Percentiles rank a stretch among this genome's conserved stretches.
Conservation (phyloP, 2,329 filamentous ascomycete genomes). For the Trichoderma breve region DNA sequence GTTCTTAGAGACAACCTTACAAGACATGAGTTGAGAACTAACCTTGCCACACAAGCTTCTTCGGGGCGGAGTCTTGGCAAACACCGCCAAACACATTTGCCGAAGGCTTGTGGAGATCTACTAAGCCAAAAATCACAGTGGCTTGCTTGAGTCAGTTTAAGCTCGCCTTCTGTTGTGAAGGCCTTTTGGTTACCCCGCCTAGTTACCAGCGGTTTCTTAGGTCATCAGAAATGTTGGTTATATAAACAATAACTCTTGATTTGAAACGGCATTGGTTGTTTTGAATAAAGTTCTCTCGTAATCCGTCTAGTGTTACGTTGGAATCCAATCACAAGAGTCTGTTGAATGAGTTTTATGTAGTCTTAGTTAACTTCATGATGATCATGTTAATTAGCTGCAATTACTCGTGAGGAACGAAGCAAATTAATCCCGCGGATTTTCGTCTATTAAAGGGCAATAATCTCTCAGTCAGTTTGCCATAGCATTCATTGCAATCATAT, state of each 20-base stretch:
- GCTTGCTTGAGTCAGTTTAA: neutral
- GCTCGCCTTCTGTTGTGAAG: neutral
- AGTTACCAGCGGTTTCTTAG: neutral
- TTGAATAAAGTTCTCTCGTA: neutral
- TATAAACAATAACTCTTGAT: neutral
- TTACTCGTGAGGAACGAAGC: neutral
- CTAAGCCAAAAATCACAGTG: neutral
- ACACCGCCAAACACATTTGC: neutral
- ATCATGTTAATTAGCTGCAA: neutral
- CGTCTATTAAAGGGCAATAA: neutral
- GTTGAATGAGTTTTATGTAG: neutral
- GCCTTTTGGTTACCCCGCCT: neutral
- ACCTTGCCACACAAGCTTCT: neutral
- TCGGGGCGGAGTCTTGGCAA: constrained; percentile 2
- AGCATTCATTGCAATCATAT: neutral
- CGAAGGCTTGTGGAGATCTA: neutral
- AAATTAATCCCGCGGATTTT: neutral
- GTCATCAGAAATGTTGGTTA: neutral
- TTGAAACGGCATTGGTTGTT: neutral
- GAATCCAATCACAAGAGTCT: neutral
- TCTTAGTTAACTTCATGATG: neutral
- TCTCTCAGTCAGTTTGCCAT: neutral
- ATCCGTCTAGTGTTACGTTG: neutral
- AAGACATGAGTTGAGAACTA: neutral
- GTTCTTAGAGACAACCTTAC: neutral